Conservation (phyloP, 495 filamentous ascomycete species). For the Aspergillus ostianus region DNA sequence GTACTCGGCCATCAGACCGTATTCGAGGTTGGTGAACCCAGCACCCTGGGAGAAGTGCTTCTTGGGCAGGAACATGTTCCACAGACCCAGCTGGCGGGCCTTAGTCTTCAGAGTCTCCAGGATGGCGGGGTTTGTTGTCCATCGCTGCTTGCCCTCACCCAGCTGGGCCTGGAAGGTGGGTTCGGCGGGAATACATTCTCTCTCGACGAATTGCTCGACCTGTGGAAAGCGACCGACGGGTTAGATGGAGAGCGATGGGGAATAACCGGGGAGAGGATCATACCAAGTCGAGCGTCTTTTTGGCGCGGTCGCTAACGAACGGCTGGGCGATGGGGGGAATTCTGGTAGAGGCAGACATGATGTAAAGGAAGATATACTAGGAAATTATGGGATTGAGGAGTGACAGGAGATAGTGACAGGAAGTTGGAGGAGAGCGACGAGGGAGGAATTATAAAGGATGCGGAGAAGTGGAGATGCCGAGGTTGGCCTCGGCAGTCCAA, state of each 20-base stretch:
- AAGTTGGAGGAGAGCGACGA: conserved; percentile 20
- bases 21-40: conserved; percentile 87
- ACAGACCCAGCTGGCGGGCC: conserved; percentile 81
- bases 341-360: conserved; percentile 59
- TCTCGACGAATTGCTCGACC: conserved; percentile 95
- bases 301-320: conserved; percentile 77
- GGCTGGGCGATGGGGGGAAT: conserved; percentile 66
- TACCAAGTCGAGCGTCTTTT: conserved; percentile 68
- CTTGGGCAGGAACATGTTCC: conserved; percentile 97
- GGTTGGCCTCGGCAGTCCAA: background rate
- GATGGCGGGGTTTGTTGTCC: conserved; percentile 73
- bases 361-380: conserved; percentile 7
- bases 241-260: conserved; percentile 1
- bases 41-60: conserved; percentile 93
- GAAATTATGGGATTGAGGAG: conserved; percentile 5
- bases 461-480: conserved; percentile 2
- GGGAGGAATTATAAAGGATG: conserved; percentile 6
- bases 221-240: conserved; percentile 37
- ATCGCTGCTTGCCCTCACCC: conserved; percentile 69
- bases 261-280: conserved; percentile 2
- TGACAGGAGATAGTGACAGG: conserved; percentile 6
- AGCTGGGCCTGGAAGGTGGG: conserved; percentile 74
- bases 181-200: conserved; percentile 89
- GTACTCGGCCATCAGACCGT: conserved; percentile 89
- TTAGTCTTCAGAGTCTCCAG: conserved; percentile 86